Conservation (phyloP, 2,329 filamentous ascomycete genomes). For the Fusarium virguliforme region DNA sequence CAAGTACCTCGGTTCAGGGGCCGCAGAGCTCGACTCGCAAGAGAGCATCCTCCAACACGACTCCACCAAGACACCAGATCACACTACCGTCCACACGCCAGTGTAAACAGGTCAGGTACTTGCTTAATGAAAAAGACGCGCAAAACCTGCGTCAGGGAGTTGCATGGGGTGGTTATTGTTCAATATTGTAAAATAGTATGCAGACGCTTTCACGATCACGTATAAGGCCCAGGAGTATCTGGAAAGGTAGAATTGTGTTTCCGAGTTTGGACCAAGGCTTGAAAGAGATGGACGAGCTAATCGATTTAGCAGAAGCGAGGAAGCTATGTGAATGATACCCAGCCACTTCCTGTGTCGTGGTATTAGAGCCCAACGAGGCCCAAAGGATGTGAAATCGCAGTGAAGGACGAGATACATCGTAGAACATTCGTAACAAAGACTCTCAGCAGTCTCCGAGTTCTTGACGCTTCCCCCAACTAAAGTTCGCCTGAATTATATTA, state of each 20-base stretch:
- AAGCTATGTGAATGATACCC: background rate
- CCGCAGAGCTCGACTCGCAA: conserved; percentile 31
- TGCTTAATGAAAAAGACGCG: background rate
- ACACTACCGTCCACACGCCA: background rate
- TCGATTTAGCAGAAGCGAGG: background rate
- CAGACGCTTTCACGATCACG: background rate
- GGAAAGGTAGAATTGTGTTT: background rate
- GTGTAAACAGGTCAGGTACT: background rate
- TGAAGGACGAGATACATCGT: no score
- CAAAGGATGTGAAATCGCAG: no score
- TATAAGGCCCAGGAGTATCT: background rate
- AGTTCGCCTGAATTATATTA: no score
- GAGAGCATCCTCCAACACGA: conserved; percentile 30
- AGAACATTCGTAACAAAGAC: no score
- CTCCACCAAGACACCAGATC: conserved; percentile 6
- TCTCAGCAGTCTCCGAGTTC: no score
- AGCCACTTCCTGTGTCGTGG: no score
- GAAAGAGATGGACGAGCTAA: background rate
- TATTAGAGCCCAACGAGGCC: no score
- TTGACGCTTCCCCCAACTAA: no score
- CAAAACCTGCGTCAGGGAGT: background rate
- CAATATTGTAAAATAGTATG: conserved; percentile 4
- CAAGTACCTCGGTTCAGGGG: conserved; percentile 24
- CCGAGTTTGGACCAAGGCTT: background rate
- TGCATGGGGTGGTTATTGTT: background rate